Conservation (phyloP, 1,284 basidiomycete species). For the Apiotrichum montevideense region DNA sequence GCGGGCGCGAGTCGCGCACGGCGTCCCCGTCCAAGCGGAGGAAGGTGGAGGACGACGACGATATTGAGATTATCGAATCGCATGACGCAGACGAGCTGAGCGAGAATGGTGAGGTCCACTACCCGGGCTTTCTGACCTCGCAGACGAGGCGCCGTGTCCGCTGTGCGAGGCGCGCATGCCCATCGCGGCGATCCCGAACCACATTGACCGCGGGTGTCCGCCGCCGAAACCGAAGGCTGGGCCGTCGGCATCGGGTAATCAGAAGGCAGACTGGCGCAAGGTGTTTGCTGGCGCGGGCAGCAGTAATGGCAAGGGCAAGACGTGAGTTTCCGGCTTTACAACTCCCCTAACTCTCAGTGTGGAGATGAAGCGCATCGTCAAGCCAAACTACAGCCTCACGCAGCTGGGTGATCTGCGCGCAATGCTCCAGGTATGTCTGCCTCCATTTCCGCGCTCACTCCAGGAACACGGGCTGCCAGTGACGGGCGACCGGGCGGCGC, state of each 20-base stretch:
- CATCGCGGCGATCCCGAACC: conserved; percentile 34
- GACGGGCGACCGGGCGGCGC: conserved; percentile 32
- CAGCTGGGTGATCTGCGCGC: conserved; percentile 33
- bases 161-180: conserved; percentile 33
- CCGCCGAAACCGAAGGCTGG: conserved; percentile 23
- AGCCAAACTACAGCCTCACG: conserved; percentile 44
- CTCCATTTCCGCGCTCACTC: conserved; percentile 28
- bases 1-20: neutral
- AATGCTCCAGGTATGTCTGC: conserved; percentile 31
- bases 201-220: conserved; percentile 44
- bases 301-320: conserved; percentile 16
- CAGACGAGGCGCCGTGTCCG: conserved; percentile 41
- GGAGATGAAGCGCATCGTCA: conserved; percentile 38
- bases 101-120: conserved; percentile 30
- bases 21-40: conserved; percentile 4
- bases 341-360: conserved; percentile 17
- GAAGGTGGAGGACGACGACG: conserved; percentile 7
- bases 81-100: conserved; percentile 26
- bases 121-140: conserved; percentile 5
- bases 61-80: conserved; percentile 5
- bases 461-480: conserved; percentile 38
- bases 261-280: conserved; percentile 43
- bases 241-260: conserved; percentile 21
- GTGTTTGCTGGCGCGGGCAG: conserved; percentile 37
- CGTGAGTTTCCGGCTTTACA: conserved; percentile 13